phyloP scores from a whole-genome alignment of 495 filamentous ascomycete species.

The Aspergillus wentii region DNA sequence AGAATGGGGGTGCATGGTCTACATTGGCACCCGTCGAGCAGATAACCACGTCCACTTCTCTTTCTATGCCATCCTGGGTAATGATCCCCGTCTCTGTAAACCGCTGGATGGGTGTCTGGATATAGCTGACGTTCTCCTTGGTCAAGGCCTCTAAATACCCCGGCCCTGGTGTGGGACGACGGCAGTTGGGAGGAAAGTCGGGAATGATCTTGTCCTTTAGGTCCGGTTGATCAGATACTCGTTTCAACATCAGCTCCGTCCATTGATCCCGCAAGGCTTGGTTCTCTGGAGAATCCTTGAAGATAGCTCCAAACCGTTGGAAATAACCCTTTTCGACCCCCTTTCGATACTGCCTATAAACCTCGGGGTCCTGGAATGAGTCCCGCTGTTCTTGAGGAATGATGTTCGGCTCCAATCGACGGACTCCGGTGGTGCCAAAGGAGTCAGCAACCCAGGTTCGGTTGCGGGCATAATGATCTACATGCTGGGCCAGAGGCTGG shows the following conservation, averaged over 20 bases:
- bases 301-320: constrained; percentile 49
- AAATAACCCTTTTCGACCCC: constrained; percentile 52
- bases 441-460: constrained; percentile 66
- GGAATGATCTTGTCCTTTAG: constrained; percentile 53
- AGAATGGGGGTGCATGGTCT: constrained; percentile 55
- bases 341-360: constrained; percentile 46
- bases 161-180: constrained; percentile 65
- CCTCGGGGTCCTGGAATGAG: constrained; percentile 42
- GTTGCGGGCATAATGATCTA: constrained; percentile 61
- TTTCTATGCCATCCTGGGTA: constrained; percentile 44
- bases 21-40: constrained; percentile 66
- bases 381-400: constrained; percentile 46
- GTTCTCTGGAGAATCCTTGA: constrained; percentile 52
- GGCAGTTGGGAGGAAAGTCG: constrained; percentile 62
- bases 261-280: constrained; percentile 42
- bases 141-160: constrained; percentile 67
- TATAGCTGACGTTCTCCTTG: constrained; percentile 58
- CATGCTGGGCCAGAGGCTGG: constrained; percentile 53
- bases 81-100: constrained; percentile 55
- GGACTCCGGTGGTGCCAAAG: constrained; percentile 33
- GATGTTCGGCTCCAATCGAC: constrained; percentile 40
- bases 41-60: constrained; percentile 55
- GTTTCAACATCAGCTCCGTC: constrained; percentile 45
- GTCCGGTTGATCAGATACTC: constrained; percentile 49
- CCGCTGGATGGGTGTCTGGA: constrained; percentile 49